Evolutionary conservation across 2,329 filamentous ascomycete genomes (phyloP).

Genomic region (Pyrenophora tritici-repentis): DNA sequence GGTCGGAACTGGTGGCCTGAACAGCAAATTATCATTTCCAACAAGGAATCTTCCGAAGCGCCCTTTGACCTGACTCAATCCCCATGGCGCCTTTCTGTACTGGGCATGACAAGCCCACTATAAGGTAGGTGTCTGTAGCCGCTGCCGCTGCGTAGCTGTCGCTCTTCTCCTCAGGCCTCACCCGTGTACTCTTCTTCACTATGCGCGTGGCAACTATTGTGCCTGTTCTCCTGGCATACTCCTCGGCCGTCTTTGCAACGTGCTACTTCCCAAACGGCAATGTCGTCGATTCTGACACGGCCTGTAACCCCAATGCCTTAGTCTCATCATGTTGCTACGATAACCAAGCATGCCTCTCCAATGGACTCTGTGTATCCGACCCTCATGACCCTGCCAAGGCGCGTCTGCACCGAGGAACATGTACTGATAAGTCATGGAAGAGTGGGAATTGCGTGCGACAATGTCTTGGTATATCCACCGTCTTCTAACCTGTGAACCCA

Average conservation of each 20-base stretch:
- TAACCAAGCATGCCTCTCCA: slow-evolving; percentile 38
- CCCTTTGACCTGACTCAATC: slow-evolving; percentile 1
- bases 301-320: slow-evolving; percentile 22
- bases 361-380: slow-evolving; percentile 36
- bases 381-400: slow-evolving; percentile 26
- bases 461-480: slow-evolving; percentile 21
- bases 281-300: slow-evolving; percentile 16
- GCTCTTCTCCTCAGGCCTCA: not conserved
- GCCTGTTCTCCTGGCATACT: not conserved
- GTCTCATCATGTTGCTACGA: slow-evolving; percentile 36
- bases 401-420: slow-evolving; percentile 33
- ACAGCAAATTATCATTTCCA: not conserved
- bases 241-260: slow-evolving; percentile 11
- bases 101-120: not conserved
- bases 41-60: not conserved
- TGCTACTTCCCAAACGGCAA: slow-evolving; percentile 27
- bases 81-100: not conserved
- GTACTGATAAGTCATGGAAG: slow-evolving; percentile 34
- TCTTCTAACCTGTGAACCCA: not conserved
- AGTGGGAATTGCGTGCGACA: slow-evolving; percentile 31
- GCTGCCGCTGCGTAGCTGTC: not conserved
- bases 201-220: slow-evolving; percentile 1
- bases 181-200: not conserved
- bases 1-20: not conserved
- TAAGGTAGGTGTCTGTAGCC: not conserved